Evolutionary conservation across 1,284 basidiomycete genomes (phyloP).

Genomic region (Sanghuangporus weigelae): DNA sequence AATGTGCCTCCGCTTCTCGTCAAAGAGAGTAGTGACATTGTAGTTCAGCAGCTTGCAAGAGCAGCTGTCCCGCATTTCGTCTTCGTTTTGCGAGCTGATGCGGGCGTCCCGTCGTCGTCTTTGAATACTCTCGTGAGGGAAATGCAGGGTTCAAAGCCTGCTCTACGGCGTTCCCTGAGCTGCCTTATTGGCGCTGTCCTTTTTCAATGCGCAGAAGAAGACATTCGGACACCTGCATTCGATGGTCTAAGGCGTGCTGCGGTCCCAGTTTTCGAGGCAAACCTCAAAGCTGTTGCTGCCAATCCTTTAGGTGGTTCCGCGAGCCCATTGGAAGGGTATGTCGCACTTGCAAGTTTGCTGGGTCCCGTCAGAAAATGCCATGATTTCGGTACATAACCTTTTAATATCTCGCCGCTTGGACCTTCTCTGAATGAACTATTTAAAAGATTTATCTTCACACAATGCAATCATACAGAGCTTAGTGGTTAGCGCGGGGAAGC

Average conservation of each 20-base stretch:
- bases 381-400: slow-evolving; percentile 44
- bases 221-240: slow-evolving; percentile 34
- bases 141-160: slow-evolving; percentile 46
- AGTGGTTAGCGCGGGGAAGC: slow-evolving; percentile 50
- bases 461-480: slow-evolving; percentile 44
- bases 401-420: slow-evolving; percentile 9
- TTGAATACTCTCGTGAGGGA: slow-evolving; percentile 58
- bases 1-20: slow-evolving; percentile 54
- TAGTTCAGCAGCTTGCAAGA: slow-evolving; percentile 47
- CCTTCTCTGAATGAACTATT: slow-evolving; percentile 17
- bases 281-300: slow-evolving; percentile 58
- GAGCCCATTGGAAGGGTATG: slow-evolving; percentile 80
- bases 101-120: slow-evolving; percentile 39
- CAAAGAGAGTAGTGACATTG: slow-evolving; percentile 76
- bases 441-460: slow-evolving; percentile 29
- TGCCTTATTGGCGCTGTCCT: slow-evolving; percentile 32
- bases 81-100: slow-evolving; percentile 41
- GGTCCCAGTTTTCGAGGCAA: slow-evolving; percentile 59
- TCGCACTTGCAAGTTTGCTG: slow-evolving; percentile 59
- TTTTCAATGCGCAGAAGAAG: slow-evolving; percentile 29
- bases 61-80: slow-evolving; percentile 58
- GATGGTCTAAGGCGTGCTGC: slow-evolving; percentile 48
- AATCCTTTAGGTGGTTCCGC: slow-evolving; percentile 54
- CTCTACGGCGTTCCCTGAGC: slow-evolving; percentile 33
- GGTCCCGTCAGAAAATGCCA: slow-evolving; percentile 51